phyloP scores from a whole-genome alignment of 371 early-diverging fungal genomes.

The Apophysomyces elegans region DNA sequence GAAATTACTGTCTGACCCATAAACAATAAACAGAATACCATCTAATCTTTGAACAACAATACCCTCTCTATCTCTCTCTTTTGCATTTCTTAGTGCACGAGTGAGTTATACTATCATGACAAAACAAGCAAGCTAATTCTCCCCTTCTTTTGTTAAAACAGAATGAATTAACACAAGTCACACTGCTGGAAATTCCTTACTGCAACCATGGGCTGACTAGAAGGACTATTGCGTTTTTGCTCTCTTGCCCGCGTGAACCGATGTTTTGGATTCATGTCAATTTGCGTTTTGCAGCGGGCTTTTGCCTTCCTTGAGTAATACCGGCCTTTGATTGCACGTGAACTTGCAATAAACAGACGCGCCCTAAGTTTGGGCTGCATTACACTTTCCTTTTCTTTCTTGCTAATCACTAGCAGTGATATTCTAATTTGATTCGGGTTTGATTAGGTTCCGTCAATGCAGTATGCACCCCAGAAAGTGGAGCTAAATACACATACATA shows the following conservation, averaged over 20 bases:
- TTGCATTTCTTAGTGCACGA: too few species aligned
- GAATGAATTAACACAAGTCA: not conserved
- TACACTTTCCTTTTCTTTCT: constrained; percentile 13
- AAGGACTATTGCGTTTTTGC: not conserved
- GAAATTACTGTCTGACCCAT: constrained; percentile 3
- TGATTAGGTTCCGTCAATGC: not conserved
- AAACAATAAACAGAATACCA: not conserved
- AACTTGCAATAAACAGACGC: constrained; percentile 4
- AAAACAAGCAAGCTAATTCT: too few species aligned
- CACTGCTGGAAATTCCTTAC: not conserved
- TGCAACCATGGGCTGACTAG: constrained; percentile 11
- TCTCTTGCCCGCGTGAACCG: not conserved
- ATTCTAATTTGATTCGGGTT: not conserved
- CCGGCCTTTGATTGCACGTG: not conserved
- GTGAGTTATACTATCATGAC: too few species aligned
- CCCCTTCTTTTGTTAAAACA: too few species aligned
- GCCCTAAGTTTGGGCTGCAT: not conserved
- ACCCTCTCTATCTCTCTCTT: too few species aligned
- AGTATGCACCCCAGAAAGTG: constrained; percentile 5
- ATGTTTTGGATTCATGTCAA: constrained; percentile 11
- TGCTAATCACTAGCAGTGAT: not conserved
- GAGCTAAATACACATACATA: not conserved
- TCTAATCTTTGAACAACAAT: too few species aligned
- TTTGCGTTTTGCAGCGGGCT: constrained; percentile 10
- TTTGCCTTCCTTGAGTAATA: constrained; percentile 9